Evolutionary conservation across 305 asterid species (phyloP), one percentile per base, ranked within the genome.

Genomic region (Euphrasia arctica): DNA sequence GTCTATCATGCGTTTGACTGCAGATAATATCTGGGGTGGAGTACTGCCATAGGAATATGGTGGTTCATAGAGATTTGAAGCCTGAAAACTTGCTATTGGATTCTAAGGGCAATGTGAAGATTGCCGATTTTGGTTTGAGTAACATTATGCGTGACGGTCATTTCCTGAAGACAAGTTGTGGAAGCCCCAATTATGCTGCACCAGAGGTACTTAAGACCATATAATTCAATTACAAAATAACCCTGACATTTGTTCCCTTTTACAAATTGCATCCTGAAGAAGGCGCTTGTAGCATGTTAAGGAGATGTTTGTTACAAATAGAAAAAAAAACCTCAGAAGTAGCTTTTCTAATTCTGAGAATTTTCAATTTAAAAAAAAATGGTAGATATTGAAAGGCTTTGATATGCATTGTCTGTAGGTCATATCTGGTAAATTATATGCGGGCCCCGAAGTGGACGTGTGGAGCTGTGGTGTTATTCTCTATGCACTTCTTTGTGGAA

Each of bases 11-110:
- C 58, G 55, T 62, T 34, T 74, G 41, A 55, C 54, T 76, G 75
- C 91, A 93, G 99, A 93, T 93, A 66, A 88, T 93, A 69, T 90
- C 99, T 55, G 97, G 99, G 47, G 99, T 90, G 54, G 95, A 93
- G 78, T 93, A 90, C 69, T 90, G 99, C 85, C 99, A 90, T 50
- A 82, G 97, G 75, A 93, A 93, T 78, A 93, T 93, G 99, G 95
- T 93, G 75, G 96, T 86, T 71, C 97, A 93, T 71, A 77, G 97
- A 66, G 99, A 93, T 65, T 84, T 93, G 81, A 93, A 90, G 80
- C 99, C 96, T 7, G 97, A 93, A 77, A 93, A 93, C 72, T 73
- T 93, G 73, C 97, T 93, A 67, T 62, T 92, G 78, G 96, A 92
- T 83, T 82, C 98, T 67, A 90, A 86, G 68, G 68, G 75, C 58